Evolutionary conservation across 768 basidiomycete genomes (phyloP).

Genomic region (Phanerodontia chrysosporium): DNA sequence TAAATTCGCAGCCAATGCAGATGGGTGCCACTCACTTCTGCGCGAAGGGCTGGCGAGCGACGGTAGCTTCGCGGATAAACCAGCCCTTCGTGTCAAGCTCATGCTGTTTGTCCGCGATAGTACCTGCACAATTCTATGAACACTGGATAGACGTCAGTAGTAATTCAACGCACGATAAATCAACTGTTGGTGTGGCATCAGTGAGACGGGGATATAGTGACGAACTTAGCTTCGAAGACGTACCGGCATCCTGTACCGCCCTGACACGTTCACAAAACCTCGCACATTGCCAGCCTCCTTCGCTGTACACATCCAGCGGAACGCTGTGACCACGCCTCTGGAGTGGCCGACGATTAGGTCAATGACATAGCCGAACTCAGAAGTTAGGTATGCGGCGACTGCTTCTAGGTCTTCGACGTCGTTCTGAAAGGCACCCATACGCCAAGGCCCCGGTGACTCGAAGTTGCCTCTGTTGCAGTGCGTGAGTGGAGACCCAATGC

Average conservation of each 20-base stretch:
- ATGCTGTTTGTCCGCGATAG: conserved; percentile 32
- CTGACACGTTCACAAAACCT: conserved; percentile 70
- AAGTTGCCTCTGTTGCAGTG: conserved; percentile 61
- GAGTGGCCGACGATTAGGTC: conserved; percentile 77
- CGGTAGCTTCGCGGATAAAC: conserved; percentile 57
- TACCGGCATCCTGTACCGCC: conserved; percentile 77
- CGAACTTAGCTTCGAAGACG: conserved; percentile 27
- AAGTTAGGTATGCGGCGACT: conserved; percentile 60
- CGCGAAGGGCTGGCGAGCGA: conserved; percentile 57
- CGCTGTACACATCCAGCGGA: conserved; percentile 65
- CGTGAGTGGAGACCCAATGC: conserved; percentile 2
- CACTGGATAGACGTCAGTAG: too few species aligned
- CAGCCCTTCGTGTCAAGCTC: conserved; percentile 54
- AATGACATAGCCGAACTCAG: conserved; percentile 58
- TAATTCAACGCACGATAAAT: conserved; percentile 9
- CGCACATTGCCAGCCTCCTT: conserved; percentile 52
- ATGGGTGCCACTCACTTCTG: conserved; percentile 26
- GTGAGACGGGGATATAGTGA: neutral
- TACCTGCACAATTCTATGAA: neutral
- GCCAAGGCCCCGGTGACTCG: conserved; percentile 69
- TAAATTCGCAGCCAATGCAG: neutral
- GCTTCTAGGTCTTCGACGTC: conserved; percentile 64
- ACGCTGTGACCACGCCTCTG: conserved; percentile 63
- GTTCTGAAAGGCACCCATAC: conserved; percentile 50
- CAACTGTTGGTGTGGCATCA: neutral